Base-by-base conservation (phyloP, 192 early-diverging fungal genomes). In the Entomortierella chlamydospora region DNA sequence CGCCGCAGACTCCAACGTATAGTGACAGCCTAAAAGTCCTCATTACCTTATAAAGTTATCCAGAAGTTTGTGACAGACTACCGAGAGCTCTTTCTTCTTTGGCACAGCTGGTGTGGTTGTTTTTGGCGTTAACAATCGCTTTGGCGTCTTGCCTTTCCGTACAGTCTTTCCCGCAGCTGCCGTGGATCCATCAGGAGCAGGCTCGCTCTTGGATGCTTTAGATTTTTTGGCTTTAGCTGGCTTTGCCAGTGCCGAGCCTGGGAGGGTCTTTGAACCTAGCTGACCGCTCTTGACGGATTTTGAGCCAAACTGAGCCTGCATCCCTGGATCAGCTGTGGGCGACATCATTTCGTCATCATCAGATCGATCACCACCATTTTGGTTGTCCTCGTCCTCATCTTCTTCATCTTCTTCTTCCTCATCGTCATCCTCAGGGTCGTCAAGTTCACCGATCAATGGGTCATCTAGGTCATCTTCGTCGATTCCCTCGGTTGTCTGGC, bases 11-110 rank as follows among this genome's bases (percentile, higher is more conserved):
- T 58, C 33, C 4, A 29, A 13, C 28, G 28, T 2, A 18, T 28
- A 18, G 25, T 12, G 2, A 25, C 18, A n/a, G 29, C 31, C 11
- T 12, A 47, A 15, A 47, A 2, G 15, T 3, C 15, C 15, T 12
- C 45, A 11, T 17, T 82, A 89, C 90, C 89, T 91, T 57, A 87
- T 83, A 60, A 95, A 87, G 31, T 83, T 86, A 37, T 87, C 86
- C 49, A 93, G 66, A 23, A 93, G 71, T 59, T 92, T 92, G 55
- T 74, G 59, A 29, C 91, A 86, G 33, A 90, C 83, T 25, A 87
- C 83, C 45, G 87, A 88, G 33, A 95, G 81, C 65, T 89, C 85
- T 42, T 84, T 88, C 74, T 84, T 88, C 45, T 82, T 83, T 6
- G 85, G 73, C 6, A 30, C n/a, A 4, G 64, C 72, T 17, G 83